phyloP scores from a whole-genome alignment of 139 green algal species.

The Diplosphaera chodatii region DNA sequence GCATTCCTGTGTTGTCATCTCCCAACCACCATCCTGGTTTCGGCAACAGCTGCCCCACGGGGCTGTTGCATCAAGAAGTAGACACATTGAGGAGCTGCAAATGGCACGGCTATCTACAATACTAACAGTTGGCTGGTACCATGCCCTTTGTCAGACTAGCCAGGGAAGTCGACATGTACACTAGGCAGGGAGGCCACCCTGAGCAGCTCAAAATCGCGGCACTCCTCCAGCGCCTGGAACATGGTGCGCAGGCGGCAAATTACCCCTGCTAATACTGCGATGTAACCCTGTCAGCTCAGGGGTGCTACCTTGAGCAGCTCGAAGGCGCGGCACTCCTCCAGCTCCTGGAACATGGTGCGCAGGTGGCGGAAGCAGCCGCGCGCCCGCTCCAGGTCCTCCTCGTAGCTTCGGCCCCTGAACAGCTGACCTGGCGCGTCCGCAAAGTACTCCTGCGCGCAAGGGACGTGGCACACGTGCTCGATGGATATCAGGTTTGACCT shows the following conservation, averaged over 20 bases:
- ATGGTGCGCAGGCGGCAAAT: conserved; percentile 81
- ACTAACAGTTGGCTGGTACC: too few species aligned
- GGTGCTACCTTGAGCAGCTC: conserved; percentile 78
- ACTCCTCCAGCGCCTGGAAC: conserved; percentile 96
- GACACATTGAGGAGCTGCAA: too few species aligned
- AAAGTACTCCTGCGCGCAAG: conserved; percentile 76
- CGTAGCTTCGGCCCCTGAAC: conserved; percentile 55
- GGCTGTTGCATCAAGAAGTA: too few species aligned
- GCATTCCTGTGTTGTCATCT: too few species aligned
- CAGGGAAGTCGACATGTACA: too few species aligned
- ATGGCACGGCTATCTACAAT: too few species aligned
- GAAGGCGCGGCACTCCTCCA: conserved; percentile 95
- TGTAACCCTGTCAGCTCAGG: not conserved
- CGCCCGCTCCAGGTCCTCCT: conserved; percentile 49
- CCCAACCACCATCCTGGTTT: too few species aligned
- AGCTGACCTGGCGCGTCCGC: conserved; percentile 69
- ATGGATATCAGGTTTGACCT: too few species aligned
- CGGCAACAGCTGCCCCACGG: too few species aligned
- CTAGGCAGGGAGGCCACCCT: too few species aligned
- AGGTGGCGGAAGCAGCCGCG: conserved; percentile 87
- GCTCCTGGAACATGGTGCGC: conserved; percentile 85
- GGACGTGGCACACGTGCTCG: too few species aligned
- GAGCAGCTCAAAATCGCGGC: conserved; percentile 94
- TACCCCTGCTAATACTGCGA: conserved; percentile 40
- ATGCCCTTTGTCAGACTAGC: too few species aligned